These are phyloP conservation scores for Macroventuria anomochaeta DNA, from an alignment of 2,329 filamentous ascomycete genomes.

Conservation along the genomic window DNA sequence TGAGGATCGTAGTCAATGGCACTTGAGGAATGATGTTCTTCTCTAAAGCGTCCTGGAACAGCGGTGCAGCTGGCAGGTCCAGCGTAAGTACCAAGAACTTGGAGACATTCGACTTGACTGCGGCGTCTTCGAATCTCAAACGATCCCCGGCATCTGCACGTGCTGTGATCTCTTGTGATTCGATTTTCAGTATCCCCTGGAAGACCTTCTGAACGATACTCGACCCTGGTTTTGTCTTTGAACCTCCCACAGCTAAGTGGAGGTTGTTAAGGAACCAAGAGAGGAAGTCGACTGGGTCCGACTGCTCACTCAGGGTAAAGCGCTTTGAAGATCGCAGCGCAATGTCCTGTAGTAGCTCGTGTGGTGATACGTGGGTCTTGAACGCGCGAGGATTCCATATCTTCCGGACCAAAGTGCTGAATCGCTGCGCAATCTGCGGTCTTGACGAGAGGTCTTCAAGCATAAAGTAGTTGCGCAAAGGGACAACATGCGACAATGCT, in stretches of 20 bases:
- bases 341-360: conserved; percentile 95
- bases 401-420: conserved; percentile 89
- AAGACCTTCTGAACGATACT: conserved; percentile 92
- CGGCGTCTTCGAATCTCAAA: conserved; percentile 90
- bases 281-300: conserved; percentile 94
- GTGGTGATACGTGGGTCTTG: conserved; percentile 94
- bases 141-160: conserved; percentile 87
- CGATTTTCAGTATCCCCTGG: conserved; percentile 88
- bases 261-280: conserved; percentile 98
- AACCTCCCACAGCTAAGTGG: conserved; percentile 88
- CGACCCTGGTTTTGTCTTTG: conserved; percentile 80
- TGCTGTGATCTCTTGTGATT: conserved; percentile 91
- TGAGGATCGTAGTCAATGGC: conserved; percentile 75
- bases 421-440: conserved; percentile 85
- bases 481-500: conserved; percentile 85
- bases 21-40: conserved; percentile 96
- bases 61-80: conserved; percentile 86
- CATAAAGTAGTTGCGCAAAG: conserved; percentile 89
- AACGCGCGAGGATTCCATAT: conserved; percentile 98
- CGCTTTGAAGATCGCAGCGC: conserved; percentile 88
- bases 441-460: conserved; percentile 77
- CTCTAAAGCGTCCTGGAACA: conserved; percentile 94
- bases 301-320: conserved; percentile 88
- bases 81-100: conserved; percentile 92
- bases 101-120: conserved; percentile 76